Base-by-base conservation (phyloP, 441 rosid genomes). In the Cnidoscolus chayamansa region DNA sequence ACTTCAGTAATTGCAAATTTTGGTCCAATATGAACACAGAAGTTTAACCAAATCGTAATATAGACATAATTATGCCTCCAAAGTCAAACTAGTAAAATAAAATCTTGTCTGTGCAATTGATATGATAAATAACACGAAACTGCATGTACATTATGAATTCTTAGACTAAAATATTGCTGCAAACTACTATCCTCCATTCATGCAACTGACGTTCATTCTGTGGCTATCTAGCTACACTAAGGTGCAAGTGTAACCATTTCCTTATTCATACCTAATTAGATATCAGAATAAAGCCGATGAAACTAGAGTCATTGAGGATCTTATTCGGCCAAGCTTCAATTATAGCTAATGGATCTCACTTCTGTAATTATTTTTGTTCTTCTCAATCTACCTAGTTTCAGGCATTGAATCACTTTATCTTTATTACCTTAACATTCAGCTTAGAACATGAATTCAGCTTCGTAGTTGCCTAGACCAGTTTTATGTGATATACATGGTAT, bases 21-120 rank as follows among this genome's bases (percentile, higher is more conserved):
- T 25, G 25, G 30, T 48, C 68, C 65, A 73, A 57, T 31, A 57
- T 31, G 49, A 57, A 45, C 37, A 15, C 43, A 32, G 66, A 35
- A 25, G 11, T 13, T 20, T 12, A 1, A 64, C 49, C 54, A 31
- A 61, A 49, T 15, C 13, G 62, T 19, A 56, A 35, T 5, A 55
- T 30, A 66, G 13, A 67, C 37, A 48, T 62, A 47, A 65, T 55
- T 17, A 61, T 54, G 13, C 70, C 65, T 54, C 53, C 20, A 47
- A 61, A 56, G 20, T 47, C 11, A 47, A 35, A 35, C 37, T 4
- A 35, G 4, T 35, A 35, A 35, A 35, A 4, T 4, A 35, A 35
- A 2, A 35, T 35, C 37, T 35, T 35, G 37, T 35, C 37, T 35
- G 4, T 35, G 37, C 3, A 35, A 35, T 35, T 35, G 3, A 35